These are phyloP conservation scores for Apophysomyces variabilis DNA, from an alignment of 371 early-diverging fungal species.

Conservation along the genomic window DNA sequence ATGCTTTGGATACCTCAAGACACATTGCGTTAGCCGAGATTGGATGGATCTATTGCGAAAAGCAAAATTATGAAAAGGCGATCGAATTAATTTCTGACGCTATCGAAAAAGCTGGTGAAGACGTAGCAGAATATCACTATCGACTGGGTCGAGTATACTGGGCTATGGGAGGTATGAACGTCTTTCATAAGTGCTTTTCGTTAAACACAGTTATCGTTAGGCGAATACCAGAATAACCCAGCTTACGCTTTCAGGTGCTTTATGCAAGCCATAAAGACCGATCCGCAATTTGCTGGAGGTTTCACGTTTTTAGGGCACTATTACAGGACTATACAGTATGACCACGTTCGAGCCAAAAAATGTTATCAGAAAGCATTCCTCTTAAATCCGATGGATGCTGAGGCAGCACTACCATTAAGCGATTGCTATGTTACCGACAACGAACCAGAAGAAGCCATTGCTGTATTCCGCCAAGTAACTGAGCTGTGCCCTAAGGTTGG, in stretches of 20 bases:
- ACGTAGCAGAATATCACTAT: conserved; percentile 60
- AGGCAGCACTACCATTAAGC: conserved; percentile 70
- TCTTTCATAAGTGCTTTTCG: not conserved
- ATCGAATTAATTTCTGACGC: conserved; percentile 58
- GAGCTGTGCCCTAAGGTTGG: conserved; percentile 50
- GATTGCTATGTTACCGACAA: conserved; percentile 61
- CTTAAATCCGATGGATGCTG: conserved; percentile 69
- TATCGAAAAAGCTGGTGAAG: conserved; percentile 44
- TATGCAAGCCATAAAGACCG: conserved; percentile 75
- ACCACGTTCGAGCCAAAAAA: conserved; percentile 71
- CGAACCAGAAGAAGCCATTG: conserved; percentile 59
- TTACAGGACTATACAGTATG: conserved; percentile 70
- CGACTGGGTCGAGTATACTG: conserved; percentile 82
- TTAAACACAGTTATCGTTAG: conserved; percentile 20
- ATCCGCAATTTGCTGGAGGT: conserved; percentile 66
- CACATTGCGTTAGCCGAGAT: conserved; percentile 59
- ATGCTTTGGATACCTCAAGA: conserved; percentile 48
- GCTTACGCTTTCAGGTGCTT: conserved; percentile 69
- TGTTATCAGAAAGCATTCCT: conserved; percentile 82
- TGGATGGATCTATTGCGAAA: conserved; percentile 68
- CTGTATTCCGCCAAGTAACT: conserved; percentile 54
- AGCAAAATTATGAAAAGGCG: conserved; percentile 59
- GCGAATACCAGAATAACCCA: conserved; percentile 56
- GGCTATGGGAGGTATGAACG: conserved; percentile 69
- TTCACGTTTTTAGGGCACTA: conserved; percentile 86